Conservation (phyloP, 2,329 filamentous ascomycete species). For the Aspergillus glaucus region DNA sequence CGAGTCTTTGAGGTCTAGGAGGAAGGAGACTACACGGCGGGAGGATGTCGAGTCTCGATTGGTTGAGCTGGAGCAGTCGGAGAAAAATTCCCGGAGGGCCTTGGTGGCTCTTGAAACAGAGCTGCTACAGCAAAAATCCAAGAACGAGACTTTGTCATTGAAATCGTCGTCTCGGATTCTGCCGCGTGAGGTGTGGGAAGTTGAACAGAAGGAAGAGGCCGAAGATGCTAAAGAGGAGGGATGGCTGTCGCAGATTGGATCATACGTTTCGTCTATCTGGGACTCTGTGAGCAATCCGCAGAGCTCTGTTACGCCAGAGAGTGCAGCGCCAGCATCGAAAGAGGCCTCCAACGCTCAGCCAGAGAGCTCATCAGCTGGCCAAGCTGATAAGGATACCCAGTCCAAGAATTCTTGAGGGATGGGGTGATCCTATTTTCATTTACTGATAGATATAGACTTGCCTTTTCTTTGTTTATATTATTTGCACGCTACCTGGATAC, state of each 20-base stretch:
- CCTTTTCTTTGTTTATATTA: background rate
- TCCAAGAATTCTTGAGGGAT: background rate
- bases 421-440: background rate
- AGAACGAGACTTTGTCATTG: constrained; percentile 23
- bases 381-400: background rate
- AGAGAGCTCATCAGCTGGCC: background rate
- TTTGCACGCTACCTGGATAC: background rate
- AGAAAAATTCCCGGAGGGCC: constrained; percentile 34
- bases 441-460: background rate
- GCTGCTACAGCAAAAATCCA: constrained; percentile 35
- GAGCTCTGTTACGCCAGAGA: background rate
- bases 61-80: constrained; percentile 50
- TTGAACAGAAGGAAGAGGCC: constrained; percentile 22
- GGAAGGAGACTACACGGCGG: constrained; percentile 54
- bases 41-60: constrained; percentile 57
- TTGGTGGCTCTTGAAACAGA: constrained; percentile 43
- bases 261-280: constrained; percentile 26
- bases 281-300: constrained; percentile 1
- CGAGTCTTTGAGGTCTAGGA: constrained; percentile 55
- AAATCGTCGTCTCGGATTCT: constrained; percentile 30
- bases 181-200: constrained; percentile 36
- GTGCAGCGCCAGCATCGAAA: background rate
- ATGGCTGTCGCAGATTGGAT: constrained; percentile 29
- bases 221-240: constrained; percentile 20
- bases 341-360: background rate